Base-by-base conservation (phyloP, 345 rosid species). In the Populus davidiana region DNA sequence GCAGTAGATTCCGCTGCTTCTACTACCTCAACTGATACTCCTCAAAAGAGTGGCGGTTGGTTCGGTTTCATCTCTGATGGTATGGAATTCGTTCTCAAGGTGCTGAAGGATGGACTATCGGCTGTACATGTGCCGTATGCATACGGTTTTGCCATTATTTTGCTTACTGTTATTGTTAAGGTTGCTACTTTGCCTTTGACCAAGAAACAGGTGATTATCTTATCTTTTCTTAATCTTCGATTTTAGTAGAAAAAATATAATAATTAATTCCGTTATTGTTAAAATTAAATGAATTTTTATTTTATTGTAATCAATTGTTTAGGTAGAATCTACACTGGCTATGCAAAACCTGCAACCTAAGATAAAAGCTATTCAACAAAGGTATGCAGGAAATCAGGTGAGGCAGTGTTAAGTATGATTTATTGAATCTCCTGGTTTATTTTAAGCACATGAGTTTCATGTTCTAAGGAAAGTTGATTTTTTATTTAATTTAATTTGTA, bases 301-400 rank as follows among this genome's bases (percentile, higher is more conserved):
- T 39, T 18, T 39, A 31, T 67, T 68, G 41, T 9, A 1, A 21
- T 43, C 31, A 6, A 50, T n/a, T 79, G 16, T 84, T 76, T 81
- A 92, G 99, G 99, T 93, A 59, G 99, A 96, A 88, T 96, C 99
- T 54, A 93, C 99, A 9, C 72, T 96, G 6, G 98, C 98, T 35
- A 96, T 96, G 98, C 99, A 96, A 85, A 96, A 92, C 78, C 97
- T 96, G 78, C 98, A 96, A 83, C 99, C 98, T 5, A 93, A 96
- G 81, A 84, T 96, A 36, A 96, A 96, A 87, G 98, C 99, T 23
- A 96, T 96, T 82, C 99, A 96, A 82, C 96, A 93, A 85, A 93
- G 99, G 89, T 93, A 96, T 79, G 94, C 93, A 17, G 99, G 98
- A 36, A 93, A 91, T 88, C 97, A 96, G 93, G 98, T 91, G 81